These are phyloP conservation scores for Trichoderma sp. DNA, from an alignment of 2,329 filamentous ascomycete species.

Conservation along the genomic window DNA sequence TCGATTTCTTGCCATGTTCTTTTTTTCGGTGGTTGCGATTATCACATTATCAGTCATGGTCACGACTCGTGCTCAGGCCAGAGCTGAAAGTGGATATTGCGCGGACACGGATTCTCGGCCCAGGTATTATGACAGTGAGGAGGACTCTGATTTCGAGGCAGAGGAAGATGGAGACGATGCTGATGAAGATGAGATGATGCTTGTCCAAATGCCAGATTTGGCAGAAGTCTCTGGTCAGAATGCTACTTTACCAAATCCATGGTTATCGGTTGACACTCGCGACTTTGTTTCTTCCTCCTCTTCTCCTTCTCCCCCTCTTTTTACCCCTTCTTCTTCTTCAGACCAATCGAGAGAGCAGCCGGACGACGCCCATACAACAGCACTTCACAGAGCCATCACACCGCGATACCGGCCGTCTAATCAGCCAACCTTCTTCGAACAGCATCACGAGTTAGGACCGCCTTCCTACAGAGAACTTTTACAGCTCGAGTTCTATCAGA, in stretches of 20 bases:
- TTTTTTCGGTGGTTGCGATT: not conserved
- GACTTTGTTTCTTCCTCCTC: not conserved
- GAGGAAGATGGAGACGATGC: not conserved
- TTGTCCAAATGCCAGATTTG: not conserved
- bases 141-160: not conserved
- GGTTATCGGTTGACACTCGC: not conserved
- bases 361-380: not conserved
- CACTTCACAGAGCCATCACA: not conserved
- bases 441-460: not conserved
- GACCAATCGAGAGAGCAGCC: not conserved
- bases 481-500: conserved; percentile 18
- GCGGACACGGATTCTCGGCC: not conserved
- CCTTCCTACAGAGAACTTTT: not conserved
- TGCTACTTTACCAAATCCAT: not conserved
- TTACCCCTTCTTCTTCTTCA: not conserved
- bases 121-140: not conserved
- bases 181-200: not conserved
- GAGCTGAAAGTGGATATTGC: not conserved
- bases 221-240: not conserved
- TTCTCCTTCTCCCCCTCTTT: not conserved
- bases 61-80: not conserved
- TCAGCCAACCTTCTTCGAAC: not conserved
- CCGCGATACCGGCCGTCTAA: not conserved
- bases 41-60: not conserved
- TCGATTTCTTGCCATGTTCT: not conserved